phyloP scores from a whole-genome alignment of 2,329 filamentous ascomycete genomes.

The Calonectria fujianensis region DNA sequence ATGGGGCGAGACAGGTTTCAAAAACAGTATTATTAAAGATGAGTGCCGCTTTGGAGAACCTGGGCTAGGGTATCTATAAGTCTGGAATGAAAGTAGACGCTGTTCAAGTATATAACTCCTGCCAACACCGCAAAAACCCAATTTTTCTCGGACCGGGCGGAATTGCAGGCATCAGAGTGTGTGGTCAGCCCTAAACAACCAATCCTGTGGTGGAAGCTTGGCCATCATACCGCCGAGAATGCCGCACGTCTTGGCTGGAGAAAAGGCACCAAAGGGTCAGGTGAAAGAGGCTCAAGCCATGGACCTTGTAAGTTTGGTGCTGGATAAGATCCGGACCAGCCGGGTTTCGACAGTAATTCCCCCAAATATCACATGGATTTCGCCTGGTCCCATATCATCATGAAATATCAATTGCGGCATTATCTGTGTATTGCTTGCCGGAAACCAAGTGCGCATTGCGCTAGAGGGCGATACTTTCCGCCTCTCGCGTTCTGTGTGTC shows the following conservation, averaged over 20 bases:
- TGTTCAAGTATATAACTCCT: slow-evolving; percentile 40
- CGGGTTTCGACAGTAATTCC: not conserved
- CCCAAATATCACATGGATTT: not conserved
- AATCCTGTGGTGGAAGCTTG: slow-evolving; percentile 34
- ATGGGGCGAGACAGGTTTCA: not conserved
- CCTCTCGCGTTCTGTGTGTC: not conserved
- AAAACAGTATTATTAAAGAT: not conserved
- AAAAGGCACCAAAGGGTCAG: not conserved
- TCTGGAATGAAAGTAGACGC: slow-evolving; percentile 5
- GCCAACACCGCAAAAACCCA: not conserved
- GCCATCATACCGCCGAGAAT: slow-evolving; percentile 45
- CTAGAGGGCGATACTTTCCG: not conserved
- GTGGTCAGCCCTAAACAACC: slow-evolving; percentile 38
- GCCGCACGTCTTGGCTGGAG: slow-evolving; percentile 37
- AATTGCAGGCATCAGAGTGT: slow-evolving; percentile 46
- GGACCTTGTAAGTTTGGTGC: not conserved
- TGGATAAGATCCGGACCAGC: slow-evolving; percentile 2
- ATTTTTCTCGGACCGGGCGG: slow-evolving; percentile 43
- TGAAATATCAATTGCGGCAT: not conserved
- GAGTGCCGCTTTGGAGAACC: not conserved
- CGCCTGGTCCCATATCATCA: too few species aligned
- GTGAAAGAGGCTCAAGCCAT: slow-evolving; percentile 11
- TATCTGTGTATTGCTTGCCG: not conserved
- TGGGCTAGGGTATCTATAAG: not conserved
- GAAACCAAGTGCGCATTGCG: not conserved